Evolutionary conservation across 208 protist species (phyloP).

Genomic region (Porcisia deanei): DNA sequence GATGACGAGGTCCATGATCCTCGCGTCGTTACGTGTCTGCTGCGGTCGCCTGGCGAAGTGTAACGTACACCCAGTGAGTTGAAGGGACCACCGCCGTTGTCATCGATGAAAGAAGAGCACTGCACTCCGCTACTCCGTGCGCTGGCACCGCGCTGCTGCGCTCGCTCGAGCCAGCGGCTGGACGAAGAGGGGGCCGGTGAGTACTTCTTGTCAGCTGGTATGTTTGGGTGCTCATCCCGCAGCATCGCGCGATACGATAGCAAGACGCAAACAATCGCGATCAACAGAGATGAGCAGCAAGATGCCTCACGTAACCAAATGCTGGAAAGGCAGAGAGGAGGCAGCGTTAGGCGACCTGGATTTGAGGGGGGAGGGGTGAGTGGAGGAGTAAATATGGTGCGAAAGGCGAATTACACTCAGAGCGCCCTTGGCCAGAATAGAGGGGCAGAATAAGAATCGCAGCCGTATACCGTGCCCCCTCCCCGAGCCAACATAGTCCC

Average conservation of each 20-base stretch:
- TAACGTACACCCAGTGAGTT: neutral
- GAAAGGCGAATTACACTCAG: too few species aligned
- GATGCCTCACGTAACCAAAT: too few species aligned
- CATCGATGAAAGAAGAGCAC: neutral
- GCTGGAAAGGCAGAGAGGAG: neutral
- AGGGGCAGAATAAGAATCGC: too few species aligned
- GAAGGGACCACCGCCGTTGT: neutral
- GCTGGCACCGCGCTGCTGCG: neutral
- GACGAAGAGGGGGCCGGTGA: constrained; percentile 4
- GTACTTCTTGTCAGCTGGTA: neutral
- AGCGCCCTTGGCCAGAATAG: too few species aligned
- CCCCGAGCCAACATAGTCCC: too few species aligned
- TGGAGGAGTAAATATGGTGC: too few species aligned
- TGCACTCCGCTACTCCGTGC: neutral
- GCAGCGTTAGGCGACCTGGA: too few species aligned
- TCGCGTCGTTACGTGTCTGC: neutral
- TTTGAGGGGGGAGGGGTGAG: too few species aligned
- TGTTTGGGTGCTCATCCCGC: neutral
- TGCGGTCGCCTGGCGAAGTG: neutral
- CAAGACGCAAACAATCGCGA: neutral
- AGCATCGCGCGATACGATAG: neutral
- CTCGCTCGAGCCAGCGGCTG: constrained; percentile 15
- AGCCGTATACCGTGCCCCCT: too few species aligned
- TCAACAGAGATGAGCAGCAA: neutral
- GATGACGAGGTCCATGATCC: neutral